Base-by-base conservation (phyloP, 2,329 filamentous ascomycete species). In the Huntiella decipiens region DNA sequence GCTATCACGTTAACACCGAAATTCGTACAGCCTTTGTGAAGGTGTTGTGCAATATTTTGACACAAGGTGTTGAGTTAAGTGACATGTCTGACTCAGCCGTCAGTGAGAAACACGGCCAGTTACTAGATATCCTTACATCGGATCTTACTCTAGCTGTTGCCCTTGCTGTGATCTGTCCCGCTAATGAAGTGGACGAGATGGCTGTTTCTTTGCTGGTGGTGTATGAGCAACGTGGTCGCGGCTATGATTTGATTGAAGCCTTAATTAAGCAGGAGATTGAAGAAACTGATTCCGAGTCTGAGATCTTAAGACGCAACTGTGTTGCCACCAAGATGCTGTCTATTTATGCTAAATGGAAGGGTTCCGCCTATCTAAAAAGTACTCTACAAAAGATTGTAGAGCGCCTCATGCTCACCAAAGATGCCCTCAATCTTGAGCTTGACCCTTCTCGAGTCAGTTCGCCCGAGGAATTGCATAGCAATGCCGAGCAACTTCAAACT, bases 321-420 rank as follows among this genome's bases (percentile, higher is more conserved):
- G 77, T 82, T 1, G 73, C 75, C n/a, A 81, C 77, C 1, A 82
- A 81, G 56, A 78, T 81, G 69, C 65, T 82, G 2, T 79, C 77
- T 1, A 67, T 80, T 5, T 82, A 79, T 53, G 77, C 76, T 4
- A 81, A 78, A 54, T 82, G 77, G 77, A 81, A 80, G 59, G 77
- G 77, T 10, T 63, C 68, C 12, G 58, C 66, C 3, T 82, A 82
- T 54, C 65, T 82, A 33, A 73, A 71, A 52, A 63, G 66, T 11
- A 81, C 77, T 1, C 62, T 82, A 7, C 74, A 79, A 52, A 78
- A 78, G 53, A 74, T 81, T 2, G 60, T 82, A 1, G 75, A 80
- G 55, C 65, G 76, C 43, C 62, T 82, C 37, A 76, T 81, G 64
- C 56, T 76, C 31, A 78, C 76, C 2, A 77, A 76, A 0, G 73